Percentiles rank a stretch among this genome's conserved stretches.
These are phyloP conservation scores for Agrocybe praecox DNA, from an alignment of 768 basidiomycete genomes.

Conservation along the genomic window DNA sequence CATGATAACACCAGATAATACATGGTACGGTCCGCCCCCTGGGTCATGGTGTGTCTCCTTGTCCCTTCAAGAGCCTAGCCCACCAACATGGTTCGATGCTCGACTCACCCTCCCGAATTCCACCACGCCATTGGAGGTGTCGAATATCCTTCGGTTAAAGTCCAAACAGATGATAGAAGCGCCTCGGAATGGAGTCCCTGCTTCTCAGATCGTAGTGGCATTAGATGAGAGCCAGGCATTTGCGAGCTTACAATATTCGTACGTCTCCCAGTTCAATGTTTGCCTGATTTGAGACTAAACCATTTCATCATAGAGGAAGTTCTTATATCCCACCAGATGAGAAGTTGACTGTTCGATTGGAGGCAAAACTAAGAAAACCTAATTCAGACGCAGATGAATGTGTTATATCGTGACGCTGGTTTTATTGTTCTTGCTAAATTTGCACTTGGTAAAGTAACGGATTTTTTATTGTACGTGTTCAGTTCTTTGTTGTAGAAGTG, in stretches of 20 bases:
- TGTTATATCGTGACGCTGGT: conserved; percentile 4
- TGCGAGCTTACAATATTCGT: conserved; percentile 36
- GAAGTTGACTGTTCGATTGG: conserved; percentile 38
- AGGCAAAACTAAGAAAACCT: conserved; percentile 43
- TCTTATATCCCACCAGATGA: conserved; percentile 45
- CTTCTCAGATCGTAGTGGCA: conserved; percentile 16
- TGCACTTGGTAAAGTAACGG: neutral
- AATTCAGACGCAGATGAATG: conserved; percentile 15
- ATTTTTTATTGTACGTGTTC: neutral
- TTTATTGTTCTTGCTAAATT: neutral
- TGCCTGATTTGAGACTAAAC: neutral
- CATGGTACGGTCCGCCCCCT: conserved; percentile 24
- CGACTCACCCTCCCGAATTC: conserved; percentile 33
- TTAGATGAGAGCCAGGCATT: conserved; percentile 20
- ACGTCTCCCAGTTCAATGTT: conserved; percentile 23
- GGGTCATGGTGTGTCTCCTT: conserved; percentile 55
- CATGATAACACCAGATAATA: conserved; percentile 22
- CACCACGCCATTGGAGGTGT: conserved; percentile 18
- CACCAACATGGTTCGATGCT: conserved; percentile 60
- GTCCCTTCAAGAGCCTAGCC: conserved; percentile 54
- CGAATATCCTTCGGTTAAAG: conserved; percentile 37
- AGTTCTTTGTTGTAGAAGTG: neutral
- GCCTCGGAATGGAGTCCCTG: conserved; percentile 17
- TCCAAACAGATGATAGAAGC: conserved; percentile 34
- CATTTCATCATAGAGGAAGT: conserved; percentile 30